Evolutionary conservation across 192 early-diverging fungal genomes (phyloP).

Genomic region (Geranomyces variabilis): DNA sequence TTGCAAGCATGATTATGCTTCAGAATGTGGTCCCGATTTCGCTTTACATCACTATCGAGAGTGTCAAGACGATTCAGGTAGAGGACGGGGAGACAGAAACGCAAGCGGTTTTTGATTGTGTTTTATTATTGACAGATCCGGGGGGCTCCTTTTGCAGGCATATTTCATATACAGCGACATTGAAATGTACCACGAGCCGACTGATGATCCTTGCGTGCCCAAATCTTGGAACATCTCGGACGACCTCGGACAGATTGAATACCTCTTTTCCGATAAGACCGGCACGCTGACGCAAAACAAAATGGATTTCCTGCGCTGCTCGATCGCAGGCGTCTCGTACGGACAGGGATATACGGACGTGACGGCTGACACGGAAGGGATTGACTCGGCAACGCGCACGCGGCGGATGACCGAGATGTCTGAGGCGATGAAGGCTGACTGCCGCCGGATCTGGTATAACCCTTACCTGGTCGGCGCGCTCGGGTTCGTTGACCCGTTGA

Average conservation of each 20-base stretch:
- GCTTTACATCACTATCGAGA: constrained; percentile 89
- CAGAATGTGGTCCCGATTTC: constrained; percentile 97
- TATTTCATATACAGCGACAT: constrained; percentile 90
- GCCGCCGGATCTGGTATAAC: constrained; percentile 12
- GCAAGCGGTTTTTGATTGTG: constrained; percentile 42
- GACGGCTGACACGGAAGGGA: constrained; percentile 52
- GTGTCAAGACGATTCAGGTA: constrained; percentile 82
- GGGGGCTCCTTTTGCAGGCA: constrained; percentile 67
- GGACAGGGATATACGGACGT: constrained; percentile 53
- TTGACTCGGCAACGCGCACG: constrained; percentile 73
- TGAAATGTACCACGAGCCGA: constrained; percentile 82
- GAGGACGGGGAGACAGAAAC: not conserved
- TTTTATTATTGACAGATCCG: no score
- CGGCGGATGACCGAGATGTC: constrained; percentile 54
- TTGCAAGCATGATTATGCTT: constrained; percentile 77
- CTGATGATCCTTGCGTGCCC: constrained; percentile 77
- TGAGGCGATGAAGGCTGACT: constrained; percentile 38
- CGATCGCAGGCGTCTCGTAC: constrained; percentile 81
- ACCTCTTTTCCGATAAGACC: constrained; percentile 96
- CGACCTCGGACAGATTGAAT: constrained; percentile 93
- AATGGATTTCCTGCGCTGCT: constrained; percentile 91
- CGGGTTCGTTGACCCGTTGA: constrained; percentile 74
- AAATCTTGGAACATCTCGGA: constrained; percentile 88
- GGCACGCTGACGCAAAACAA: constrained; percentile 95
- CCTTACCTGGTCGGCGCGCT: constrained; percentile 46